Base-by-base conservation (phyloP, 2,329 filamentous ascomycete species). In the Metarhizium rileyi region DNA sequence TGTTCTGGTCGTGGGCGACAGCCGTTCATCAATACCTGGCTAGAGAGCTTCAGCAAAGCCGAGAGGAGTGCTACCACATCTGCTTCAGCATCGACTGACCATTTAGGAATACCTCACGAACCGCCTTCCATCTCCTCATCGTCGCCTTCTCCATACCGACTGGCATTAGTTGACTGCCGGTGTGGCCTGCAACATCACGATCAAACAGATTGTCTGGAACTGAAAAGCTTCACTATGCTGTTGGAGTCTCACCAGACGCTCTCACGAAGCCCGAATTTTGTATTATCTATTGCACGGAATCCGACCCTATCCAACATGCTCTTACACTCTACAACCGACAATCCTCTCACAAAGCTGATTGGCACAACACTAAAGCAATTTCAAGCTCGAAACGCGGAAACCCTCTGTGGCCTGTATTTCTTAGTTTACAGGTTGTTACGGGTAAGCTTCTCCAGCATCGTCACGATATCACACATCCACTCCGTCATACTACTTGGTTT, bases 111-210 rank as follows among this genome's bases (percentile, higher is more conserved):
- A 7, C 22, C 41, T 23, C 22, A 23, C 7, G 7, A 27, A 20
- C 9, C 8, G 8, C 41, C 22, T 16, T 36, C 33, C 44, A 46
- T 22, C 35, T 30, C 42, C 44, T 36, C 44, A 46, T 27, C 49
- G 48, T 27, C 49, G 48, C 47, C 52, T 41, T 46, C 28, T 38
- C 46, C 54, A 44, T 50, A 52, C 41, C 50, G 48, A 47, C 41
- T 40, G 6, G 41, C 54, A 35, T 23, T 52, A 25, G 53, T 60
- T 14, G 53, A 60, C 26, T 61, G 59, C 46, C 57, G 57, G 45
- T 61, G 59, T 33, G 59, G 59, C 49, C 52, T 55, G n/a, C 53
- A 54, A 51, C 59, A 61, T 43, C 50, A 49, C 27, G 54, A 54
- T 12, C 55, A 51, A 20, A 52, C 51, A 9, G 53, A 61, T 27